Conservation (phyloP, 257 asterid genomes). For the Cynanchum wilfordii region DNA sequence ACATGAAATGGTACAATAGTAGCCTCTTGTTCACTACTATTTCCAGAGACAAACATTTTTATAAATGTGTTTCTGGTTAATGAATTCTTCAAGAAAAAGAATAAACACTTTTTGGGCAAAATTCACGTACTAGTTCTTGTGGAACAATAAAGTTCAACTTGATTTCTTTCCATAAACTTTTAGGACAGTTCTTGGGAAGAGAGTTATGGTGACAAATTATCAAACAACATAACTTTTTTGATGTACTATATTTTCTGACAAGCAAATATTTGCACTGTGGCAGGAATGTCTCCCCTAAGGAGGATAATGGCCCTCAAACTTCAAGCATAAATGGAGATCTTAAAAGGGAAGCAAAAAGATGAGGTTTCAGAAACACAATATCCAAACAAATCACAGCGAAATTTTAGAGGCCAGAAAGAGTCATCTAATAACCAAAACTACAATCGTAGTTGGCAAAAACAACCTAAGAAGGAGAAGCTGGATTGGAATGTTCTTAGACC, state of each 20-base stretch:
- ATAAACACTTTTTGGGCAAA: neutral
- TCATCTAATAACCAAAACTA: constrained; percentile 36
- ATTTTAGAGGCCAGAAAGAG: constrained; percentile 21
- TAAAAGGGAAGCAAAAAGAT: constrained; percentile 51
- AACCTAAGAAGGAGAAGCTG: constrained; percentile 52
- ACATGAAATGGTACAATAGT: neutral
- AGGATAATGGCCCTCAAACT: constrained; percentile 20
- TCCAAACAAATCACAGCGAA: constrained; percentile 43
- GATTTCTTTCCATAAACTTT: neutral
- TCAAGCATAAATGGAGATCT: constrained; percentile 36
- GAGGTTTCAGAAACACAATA: constrained; percentile 25
- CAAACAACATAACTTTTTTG: neutral
- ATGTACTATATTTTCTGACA: constrained; percentile 6
- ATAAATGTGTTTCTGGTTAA: neutral
- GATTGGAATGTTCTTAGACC: constrained; percentile 84
- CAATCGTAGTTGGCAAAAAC: too few species aligned
- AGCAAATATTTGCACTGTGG: constrained; percentile 8
- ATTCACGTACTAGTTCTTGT: neutral
- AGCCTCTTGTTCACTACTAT: neutral
- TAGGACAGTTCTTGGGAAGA: neutral
- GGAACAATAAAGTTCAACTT: neutral
- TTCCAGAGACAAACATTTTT: neutral
- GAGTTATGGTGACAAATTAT: neutral
- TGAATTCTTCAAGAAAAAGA: neutral
- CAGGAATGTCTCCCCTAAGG: constrained; percentile 48